A percentile compares a stretch with the other conserved stretches of the same genome.
phyloP scores from a whole-genome alignment of 345 rosid species.

The Moricandia moricandioides region DNA sequence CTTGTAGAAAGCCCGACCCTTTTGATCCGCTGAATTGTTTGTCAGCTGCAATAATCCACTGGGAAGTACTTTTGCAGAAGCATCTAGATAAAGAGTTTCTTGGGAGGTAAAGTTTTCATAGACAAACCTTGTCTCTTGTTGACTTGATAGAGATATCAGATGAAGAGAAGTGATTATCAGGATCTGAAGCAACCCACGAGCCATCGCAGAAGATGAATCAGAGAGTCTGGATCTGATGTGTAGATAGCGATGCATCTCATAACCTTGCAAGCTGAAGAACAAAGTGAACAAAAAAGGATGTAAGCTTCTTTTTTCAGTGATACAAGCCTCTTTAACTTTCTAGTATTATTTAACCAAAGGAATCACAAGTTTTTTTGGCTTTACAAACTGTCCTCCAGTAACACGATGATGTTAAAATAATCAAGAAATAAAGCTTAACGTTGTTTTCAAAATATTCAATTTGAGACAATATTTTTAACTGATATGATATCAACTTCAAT shows the following conservation, averaged over 20 bases:
- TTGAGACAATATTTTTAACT: constrained; percentile 8
- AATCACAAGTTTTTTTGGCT: not conserved
- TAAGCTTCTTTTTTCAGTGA: constrained; percentile 23
- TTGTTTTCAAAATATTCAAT: constrained; percentile 14
- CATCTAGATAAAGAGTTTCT: constrained; percentile 30
- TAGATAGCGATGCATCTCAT: constrained; percentile 25
- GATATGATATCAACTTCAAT: constrained; percentile 3
- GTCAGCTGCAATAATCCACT: constrained; percentile 54
- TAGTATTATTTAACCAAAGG: constrained; percentile 3
- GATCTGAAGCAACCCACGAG: constrained; percentile 21
- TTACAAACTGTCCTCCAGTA: constrained; percentile 22
- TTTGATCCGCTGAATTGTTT: constrained; percentile 32
- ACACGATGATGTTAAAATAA: not conserved
- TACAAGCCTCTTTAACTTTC: constrained; percentile 17
- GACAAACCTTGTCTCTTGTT: constrained; percentile 41
- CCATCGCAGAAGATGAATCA: constrained; percentile 27
- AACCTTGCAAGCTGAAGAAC: constrained; percentile 13
- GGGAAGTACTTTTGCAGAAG: constrained; percentile 39
- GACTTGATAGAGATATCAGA: constrained; percentile 25
- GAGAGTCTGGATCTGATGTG: constrained; percentile 25
- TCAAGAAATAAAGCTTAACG: constrained; percentile 2
- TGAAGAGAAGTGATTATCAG: constrained; percentile 20
- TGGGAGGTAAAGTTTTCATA: constrained; percentile 43
- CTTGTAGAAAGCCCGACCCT: constrained; percentile 52
- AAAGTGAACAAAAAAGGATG: constrained; percentile 2